phyloP scores from a whole-genome alignment of 2,329 filamentous ascomycete genomes.

The Aspergillus jensenii region DNA sequence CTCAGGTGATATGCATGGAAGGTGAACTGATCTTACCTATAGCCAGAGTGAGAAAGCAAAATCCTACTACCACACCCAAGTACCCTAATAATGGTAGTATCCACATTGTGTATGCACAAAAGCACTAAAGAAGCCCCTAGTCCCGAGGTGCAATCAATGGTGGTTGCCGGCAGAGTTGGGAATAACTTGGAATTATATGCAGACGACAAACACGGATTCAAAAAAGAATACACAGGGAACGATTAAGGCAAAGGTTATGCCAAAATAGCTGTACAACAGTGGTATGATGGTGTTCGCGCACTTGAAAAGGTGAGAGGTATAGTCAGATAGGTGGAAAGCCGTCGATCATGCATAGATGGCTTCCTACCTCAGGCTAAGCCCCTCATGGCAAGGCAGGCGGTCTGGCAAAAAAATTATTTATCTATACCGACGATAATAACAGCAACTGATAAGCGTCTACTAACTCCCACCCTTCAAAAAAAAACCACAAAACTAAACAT shows the following conservation, averaged over 20 bases:
- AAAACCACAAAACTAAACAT: too few species aligned
- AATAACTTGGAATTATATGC: background rate
- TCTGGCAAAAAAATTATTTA: conserved; percentile 1
- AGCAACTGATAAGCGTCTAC: background rate
- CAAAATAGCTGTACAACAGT: background rate
- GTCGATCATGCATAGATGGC: conserved; percentile 6
- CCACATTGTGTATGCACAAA: conserved; percentile 67
- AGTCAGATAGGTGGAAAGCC: background rate
- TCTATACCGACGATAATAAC: background rate
- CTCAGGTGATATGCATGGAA: background rate
- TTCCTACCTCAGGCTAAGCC: conserved; percentile 15
- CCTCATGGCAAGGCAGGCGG: background rate
- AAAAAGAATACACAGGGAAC: background rate
- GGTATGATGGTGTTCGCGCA: background rate
- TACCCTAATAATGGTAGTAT: conserved; percentile 92
- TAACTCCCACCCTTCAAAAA: background rate
- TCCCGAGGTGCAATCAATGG: background rate
- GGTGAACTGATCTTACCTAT: conserved; percentile 60
- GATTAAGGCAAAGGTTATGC: background rate
- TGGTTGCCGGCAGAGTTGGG: background rate
- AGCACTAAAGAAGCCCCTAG: background rate
- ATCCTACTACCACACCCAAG: conserved; percentile 80
- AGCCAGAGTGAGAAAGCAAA: conserved; percentile 89
- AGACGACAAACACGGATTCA: background rate
- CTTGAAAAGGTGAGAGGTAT: background rate